Percentiles rank a stretch among this genome's conserved stretches.
phyloP scores from a whole-genome alignment of 805 yeast species.

The Yarrowia sp. region DNA sequence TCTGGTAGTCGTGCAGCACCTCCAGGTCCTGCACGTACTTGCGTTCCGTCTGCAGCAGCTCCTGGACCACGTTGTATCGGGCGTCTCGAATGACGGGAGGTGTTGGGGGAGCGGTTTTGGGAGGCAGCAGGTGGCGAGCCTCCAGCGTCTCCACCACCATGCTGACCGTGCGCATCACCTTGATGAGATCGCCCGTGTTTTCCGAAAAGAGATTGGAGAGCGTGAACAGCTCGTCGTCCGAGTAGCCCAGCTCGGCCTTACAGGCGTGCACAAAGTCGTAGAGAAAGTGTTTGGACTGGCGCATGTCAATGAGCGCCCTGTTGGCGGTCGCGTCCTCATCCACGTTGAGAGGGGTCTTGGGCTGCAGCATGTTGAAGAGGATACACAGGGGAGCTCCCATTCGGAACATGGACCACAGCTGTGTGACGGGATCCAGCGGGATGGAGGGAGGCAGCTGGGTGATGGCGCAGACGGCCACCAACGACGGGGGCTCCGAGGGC shows the following conservation, averaged over 20 bases:
- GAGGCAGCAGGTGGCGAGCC: slow-evolving; percentile 29
- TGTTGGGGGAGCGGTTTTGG: slow-evolving; percentile 36
- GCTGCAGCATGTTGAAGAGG: slow-evolving; percentile 68
- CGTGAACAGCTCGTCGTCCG: slow-evolving; percentile 82
- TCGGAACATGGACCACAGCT: slow-evolving; percentile 81
- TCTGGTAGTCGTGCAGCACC: slow-evolving; percentile 61
- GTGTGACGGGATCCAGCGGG: slow-evolving; percentile 87
- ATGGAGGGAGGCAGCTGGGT: slow-evolving; percentile 53
- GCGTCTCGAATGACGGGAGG: slow-evolving; percentile 47
- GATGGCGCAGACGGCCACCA: slow-evolving; percentile 57
- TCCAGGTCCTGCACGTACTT: slow-evolving; percentile 91
- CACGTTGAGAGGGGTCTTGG: slow-evolving; percentile 45
- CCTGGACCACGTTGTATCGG: slow-evolving; percentile 75
- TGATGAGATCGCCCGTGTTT: slow-evolving; percentile 71
- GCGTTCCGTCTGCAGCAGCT: slow-evolving; percentile 84
- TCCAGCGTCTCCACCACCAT: slow-evolving; percentile 54
- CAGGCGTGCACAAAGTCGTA: slow-evolving; percentile 89
- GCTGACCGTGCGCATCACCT: slow-evolving; percentile 62
- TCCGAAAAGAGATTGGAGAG: slow-evolving; percentile 86
- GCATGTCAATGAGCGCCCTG: slow-evolving; percentile 66
- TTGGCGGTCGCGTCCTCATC: slow-evolving; percentile 17
- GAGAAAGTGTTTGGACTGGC: slow-evolving; percentile 81
- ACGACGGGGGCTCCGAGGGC: slow-evolving; percentile 38
- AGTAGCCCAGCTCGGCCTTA: slow-evolving; percentile 66
- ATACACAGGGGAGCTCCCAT: slow-evolving; percentile 91